A percentile compares a stretch with the other conserved stretches of the same genome.
phyloP scores from a whole-genome alignment of 148 eudicot species.

The Salicornia ramosissima region DNA sequence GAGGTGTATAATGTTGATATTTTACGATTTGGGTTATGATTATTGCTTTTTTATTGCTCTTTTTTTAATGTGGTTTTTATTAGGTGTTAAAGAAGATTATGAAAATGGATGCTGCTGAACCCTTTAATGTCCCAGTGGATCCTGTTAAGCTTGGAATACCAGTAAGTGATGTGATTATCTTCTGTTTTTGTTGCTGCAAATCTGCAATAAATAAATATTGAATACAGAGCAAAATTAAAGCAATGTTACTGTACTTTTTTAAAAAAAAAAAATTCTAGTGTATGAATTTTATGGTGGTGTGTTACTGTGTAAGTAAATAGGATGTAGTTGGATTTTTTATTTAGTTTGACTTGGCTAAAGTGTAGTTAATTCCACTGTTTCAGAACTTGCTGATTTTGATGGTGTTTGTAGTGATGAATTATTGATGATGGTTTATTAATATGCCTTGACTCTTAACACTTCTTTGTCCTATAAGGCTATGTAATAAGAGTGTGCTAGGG shows the following conservation, averaged over 20 bases:
- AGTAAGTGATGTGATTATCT: conserved; percentile 43
- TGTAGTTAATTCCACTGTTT: background rate
- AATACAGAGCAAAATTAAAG: no score
- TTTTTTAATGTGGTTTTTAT: background rate
- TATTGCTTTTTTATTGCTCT: background rate
- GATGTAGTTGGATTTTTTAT: no score
- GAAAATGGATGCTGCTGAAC: conserved; percentile 98
- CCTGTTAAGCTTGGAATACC: conserved; percentile 88
- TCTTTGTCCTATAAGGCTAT: background rate
- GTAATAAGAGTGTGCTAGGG: background rate
- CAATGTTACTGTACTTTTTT: no score
- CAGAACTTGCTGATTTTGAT: no score
- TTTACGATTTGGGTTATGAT: background rate
- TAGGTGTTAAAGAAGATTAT: conserved; percentile 81
- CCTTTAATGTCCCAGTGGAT: conserved; percentile 85
- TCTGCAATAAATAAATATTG: no score
- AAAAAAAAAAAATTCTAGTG: no score
- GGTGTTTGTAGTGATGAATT: background rate
- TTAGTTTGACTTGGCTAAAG: background rate
- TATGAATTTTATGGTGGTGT: background rate
- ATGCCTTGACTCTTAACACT: background rate
- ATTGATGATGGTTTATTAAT: background rate
- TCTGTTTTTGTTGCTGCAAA: conserved; percentile 4
- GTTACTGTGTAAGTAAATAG: background rate
- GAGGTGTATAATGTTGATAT: conserved; percentile 1